A percentile compares a stretch with the other conserved stretches of the same genome.
phyloP scores from a whole-genome alignment of 2,329 filamentous ascomycete species.

The Xylariomycetidae sp. region DNA sequence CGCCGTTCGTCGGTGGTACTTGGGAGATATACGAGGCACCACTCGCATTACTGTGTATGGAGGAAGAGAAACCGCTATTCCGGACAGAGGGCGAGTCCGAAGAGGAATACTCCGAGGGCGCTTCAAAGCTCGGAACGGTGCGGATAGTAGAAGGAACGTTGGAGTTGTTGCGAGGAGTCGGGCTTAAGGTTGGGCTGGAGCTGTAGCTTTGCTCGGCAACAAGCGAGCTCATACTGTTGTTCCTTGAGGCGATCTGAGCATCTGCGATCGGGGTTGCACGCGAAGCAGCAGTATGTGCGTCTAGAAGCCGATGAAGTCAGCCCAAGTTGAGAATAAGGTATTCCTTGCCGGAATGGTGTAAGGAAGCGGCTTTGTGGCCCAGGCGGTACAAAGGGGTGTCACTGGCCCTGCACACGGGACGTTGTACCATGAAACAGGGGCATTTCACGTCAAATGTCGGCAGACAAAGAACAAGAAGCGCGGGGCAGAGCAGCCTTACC shows the following conservation, averaged over 20 bases:
- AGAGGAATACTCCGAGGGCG: conserved; percentile 32
- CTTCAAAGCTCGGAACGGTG: conserved; percentile 51
- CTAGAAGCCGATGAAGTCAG: conserved; percentile 17
- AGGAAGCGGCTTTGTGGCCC: conserved; percentile 13
- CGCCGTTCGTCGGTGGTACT: conserved; percentile 25
- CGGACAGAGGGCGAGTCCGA: conserved; percentile 33
- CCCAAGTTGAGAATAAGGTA: conserved; percentile 6
- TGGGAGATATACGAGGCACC: conserved; percentile 36
- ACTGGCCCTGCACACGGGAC: conserved; percentile 1
- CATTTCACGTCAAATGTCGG: neutral
- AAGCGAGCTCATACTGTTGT: conserved; percentile 16
- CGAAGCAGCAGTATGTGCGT: conserved; percentile 14
- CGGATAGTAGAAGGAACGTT: conserved; percentile 43
- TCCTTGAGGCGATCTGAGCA: conserved; percentile 15
- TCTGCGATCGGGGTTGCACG: conserved; percentile 16
- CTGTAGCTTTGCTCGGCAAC: conserved; percentile 18
- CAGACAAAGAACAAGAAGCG: conserved; percentile 3
- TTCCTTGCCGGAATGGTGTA: conserved; percentile 5
- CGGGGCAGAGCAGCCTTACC: conserved; percentile 18
- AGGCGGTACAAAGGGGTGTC: conserved; percentile 5
- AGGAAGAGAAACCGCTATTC: conserved; percentile 50
- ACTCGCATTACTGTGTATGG: conserved; percentile 48
- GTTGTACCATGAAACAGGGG: conserved; percentile 3
- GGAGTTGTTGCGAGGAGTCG: conserved; percentile 12
- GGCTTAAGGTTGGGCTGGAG: conserved; percentile 12